These are phyloP conservation scores for Crotalaria pallida DNA, from an alignment of 306 rosid genomes.

Conservation along the genomic window DNA sequence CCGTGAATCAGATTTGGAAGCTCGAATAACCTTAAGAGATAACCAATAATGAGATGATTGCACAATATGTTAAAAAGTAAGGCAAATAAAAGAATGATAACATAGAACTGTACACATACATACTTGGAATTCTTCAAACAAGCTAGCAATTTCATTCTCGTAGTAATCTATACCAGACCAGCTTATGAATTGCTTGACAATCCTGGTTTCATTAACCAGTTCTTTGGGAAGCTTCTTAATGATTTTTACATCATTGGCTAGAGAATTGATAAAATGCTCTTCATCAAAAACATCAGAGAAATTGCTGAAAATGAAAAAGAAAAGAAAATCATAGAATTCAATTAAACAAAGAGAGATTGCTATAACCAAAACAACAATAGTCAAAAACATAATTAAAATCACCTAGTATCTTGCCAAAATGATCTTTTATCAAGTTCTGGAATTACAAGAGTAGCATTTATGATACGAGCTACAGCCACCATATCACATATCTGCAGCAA, in stretches of 20 bases:
- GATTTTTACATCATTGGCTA: slow-evolving; percentile 74
- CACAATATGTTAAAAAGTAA: slow-evolving; percentile 1
- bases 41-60: slow-evolving; percentile 6
- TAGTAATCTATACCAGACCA: slow-evolving; percentile 95
- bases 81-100: not conserved
- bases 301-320: slow-evolving; percentile 49
- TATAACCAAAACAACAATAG: not conserved
- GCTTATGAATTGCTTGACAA: slow-evolving; percentile 76
- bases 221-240: slow-evolving; percentile 66
- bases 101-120: slow-evolving; percentile 21
- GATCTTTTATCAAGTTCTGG: slow-evolving; percentile 95
- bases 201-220: slow-evolving; percentile 44
- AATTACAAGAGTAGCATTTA: slow-evolving; percentile 89
- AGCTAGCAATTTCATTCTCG: slow-evolving; percentile 67
- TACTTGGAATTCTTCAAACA: slow-evolving; percentile 82
- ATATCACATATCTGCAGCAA: slow-evolving; percentile 90
- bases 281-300: slow-evolving; percentile 93
- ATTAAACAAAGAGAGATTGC: slow-evolving; percentile 13
- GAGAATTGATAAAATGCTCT: slow-evolving; percentile 65
- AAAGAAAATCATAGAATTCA: slow-evolving; percentile 19
- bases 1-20: slow-evolving; percentile 95
- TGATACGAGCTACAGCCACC: slow-evolving; percentile 93
- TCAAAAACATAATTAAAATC: not conserved
- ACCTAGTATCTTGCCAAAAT: slow-evolving; percentile 94
- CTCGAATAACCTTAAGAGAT: slow-evolving; percentile 71